A percentile compares a stretch with the other conserved stretches of the same genome.
phyloP scores from a whole-genome alignment of 2,329 filamentous ascomycete species.

The Botryosphaeria dothidea region DNA sequence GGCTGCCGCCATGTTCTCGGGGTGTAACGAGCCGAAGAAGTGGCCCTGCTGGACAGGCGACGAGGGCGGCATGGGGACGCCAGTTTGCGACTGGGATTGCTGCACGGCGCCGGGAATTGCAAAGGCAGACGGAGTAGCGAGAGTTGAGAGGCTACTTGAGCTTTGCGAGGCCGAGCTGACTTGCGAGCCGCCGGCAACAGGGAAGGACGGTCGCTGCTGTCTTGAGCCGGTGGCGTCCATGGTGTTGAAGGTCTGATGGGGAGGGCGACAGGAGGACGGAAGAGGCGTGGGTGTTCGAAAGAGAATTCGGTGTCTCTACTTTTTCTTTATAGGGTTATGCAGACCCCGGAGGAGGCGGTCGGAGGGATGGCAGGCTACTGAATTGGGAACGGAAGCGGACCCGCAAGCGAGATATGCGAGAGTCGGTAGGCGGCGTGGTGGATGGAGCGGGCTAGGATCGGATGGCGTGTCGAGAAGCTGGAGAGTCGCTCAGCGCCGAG shows the following conservation, averaged over 20 bases:
- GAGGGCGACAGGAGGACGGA: not conserved
- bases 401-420: constrained; percentile 10
- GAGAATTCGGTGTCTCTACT: not conserved
- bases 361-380: not conserved
- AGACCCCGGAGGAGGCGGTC: not conserved
- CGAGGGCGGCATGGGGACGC: constrained; percentile 31
- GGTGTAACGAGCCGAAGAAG: constrained; percentile 33
- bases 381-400: constrained; percentile 14
- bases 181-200: constrained; percentile 13
- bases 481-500: constrained; percentile 1
- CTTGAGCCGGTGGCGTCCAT: constrained; percentile 16
- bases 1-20: constrained; percentile 19
- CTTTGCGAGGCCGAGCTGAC: constrained; percentile 39
- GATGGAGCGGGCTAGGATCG: not conserved
- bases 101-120: constrained; percentile 21
- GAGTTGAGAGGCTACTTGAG: constrained; percentile 45
- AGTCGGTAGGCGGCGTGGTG: not conserved
- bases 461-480: constrained; percentile 3
- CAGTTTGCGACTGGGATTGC: not conserved
- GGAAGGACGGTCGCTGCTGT: constrained; percentile 19
- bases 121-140: constrained; percentile 27
- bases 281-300: not conserved
- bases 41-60: constrained; percentile 34
- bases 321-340: constrained; percentile 8
- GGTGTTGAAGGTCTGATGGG: not conserved